phyloP scores from a whole-genome alignment of 2,329 filamentous ascomycete species.

The Stachybotrys echinatus region DNA sequence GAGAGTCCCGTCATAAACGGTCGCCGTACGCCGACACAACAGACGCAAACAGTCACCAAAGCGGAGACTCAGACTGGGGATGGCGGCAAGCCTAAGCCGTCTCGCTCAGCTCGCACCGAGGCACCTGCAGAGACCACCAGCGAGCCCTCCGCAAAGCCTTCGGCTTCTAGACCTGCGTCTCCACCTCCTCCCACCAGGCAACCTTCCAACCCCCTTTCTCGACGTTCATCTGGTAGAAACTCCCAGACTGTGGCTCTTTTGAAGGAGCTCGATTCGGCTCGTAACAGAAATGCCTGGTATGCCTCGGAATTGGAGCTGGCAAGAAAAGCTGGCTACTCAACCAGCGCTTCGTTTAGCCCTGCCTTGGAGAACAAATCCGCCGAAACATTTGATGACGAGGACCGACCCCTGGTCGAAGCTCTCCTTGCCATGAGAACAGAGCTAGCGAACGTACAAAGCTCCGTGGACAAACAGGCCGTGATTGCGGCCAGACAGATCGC shows the following conservation, averaged over 20 bases:
- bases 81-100: constrained; percentile 25
- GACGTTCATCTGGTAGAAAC: constrained; percentile 56
- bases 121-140: constrained; percentile 64
- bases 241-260: constrained; percentile 68
- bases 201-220: constrained; percentile 50
- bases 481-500: constrained; percentile 85
- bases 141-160: constrained; percentile 44
- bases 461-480: constrained; percentile 83
- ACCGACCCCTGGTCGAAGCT: constrained; percentile 86
- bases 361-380: constrained; percentile 69
- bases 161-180: constrained; percentile 41
- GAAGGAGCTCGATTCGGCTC: constrained; percentile 80
- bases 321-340: constrained; percentile 79
- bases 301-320: constrained; percentile 91
- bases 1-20: constrained; percentile 54
- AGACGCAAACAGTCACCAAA: constrained; percentile 19
- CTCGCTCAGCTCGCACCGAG: constrained; percentile 43
- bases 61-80: constrained; percentile 22
- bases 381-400: constrained; percentile 85
- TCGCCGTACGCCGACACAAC: constrained; percentile 59
- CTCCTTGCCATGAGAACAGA: constrained; percentile 88
- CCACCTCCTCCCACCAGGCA: constrained; percentile 55
- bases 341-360: constrained; percentile 64
- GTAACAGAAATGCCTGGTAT: constrained; percentile 93
- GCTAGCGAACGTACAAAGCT: constrained; percentile 80